Evolutionary conservation across 306 rosid genomes (phyloP), one percentile per base, ranked within the genome.

Genomic region (Comarum palustre): DNA sequence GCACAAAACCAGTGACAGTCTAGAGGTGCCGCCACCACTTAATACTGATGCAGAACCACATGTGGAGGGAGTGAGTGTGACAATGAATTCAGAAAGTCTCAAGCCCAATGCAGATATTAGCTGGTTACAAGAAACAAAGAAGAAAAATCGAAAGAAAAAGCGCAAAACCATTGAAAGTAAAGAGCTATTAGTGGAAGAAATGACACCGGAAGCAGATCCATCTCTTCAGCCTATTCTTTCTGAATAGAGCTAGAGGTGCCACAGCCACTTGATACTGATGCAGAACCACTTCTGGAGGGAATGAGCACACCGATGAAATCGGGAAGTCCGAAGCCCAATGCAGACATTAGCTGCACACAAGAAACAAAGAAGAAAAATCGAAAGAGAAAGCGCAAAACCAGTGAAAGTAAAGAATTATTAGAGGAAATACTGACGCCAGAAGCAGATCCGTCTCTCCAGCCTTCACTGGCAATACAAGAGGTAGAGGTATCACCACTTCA

Each of bases 221-320:
- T 70, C 81, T 57, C 31, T 73, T 3, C 69, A 69, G 70, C 79
- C 79, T 39, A 8, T 39, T 2, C 43, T 39, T 39, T 39, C 12
- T 9, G 12, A 39, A 39, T 12, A 39, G 43, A 39, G 47, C 4
- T 5, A 68, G 58, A 20, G 55, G 55, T 48, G 55, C 20, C 55
- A 48, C 55, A 1, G 9, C 55, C 55, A 50, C 57, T 54, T 54
- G n/a, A n/a, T 31, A 12, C 66, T 60, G 66, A 31, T 60, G 41
- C 4, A 6, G 20, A 73, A 70, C 79, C 17, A 31, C 42, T 11
- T 6, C 19, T 34, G 14, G 80, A 54, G 17, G 70, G 50, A 5
- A 69, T 54, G 67, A 14, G 74, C 79, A 25, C 61, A 67, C 41
- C 31, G 22, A 79, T 47, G 41, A 74, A 73, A 43, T 78, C 79